Base-by-base conservation (phyloP, 352 stramenopile genomes). In the Phytophthora sp. region DNA sequence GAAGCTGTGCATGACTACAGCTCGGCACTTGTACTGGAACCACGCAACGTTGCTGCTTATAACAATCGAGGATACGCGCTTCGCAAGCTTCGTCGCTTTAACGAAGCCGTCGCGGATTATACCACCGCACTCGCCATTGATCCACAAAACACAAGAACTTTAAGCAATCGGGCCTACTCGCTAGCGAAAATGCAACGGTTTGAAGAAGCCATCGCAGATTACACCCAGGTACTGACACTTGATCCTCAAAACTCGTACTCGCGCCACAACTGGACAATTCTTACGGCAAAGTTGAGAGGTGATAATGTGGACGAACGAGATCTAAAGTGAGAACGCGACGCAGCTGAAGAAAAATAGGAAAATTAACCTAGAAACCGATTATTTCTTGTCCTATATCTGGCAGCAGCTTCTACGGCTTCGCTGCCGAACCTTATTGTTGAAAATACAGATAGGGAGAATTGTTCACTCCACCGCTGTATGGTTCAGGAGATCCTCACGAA, bases 141-240 rank as follows among this genome's bases (percentile, higher is more conserved):
- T 39, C 83, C 84, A n/a, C 64, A 50, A 45, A 95, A 90, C 61
- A 91, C 86, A 23, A 87, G 90, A 23, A 90, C 84, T 23, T 75
- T 93, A 20, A 94, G 89, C 65, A 96, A 96, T 58, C 86, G 88
- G 60, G 88, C 82, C 11, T 96, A 96, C 54, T 93, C 84, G 54
- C 83, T 81, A 47, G 90, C 88, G 24, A 95, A 95, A 72, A 92
- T 91, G 79, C 88, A 87, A 21, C 58, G 59, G 20, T 78, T 88
- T 26, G 52, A 74, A 52, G 71, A 84, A 44, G 86, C 86, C 20
- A 80, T 95, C 21, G 74, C 57, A 27, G 90, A 97, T 69, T 97
- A 96, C 71, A 76, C 79, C 16, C 71, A 64, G 13, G 88, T 95
- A n/a, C 59, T 96, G 13, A 60, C 57, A 27, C 63, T 96, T 15